These are phyloP conservation scores for Nectriaceae sp. DNA, from an alignment of 2,329 filamentous ascomycete genomes.

Conservation along the genomic window DNA sequence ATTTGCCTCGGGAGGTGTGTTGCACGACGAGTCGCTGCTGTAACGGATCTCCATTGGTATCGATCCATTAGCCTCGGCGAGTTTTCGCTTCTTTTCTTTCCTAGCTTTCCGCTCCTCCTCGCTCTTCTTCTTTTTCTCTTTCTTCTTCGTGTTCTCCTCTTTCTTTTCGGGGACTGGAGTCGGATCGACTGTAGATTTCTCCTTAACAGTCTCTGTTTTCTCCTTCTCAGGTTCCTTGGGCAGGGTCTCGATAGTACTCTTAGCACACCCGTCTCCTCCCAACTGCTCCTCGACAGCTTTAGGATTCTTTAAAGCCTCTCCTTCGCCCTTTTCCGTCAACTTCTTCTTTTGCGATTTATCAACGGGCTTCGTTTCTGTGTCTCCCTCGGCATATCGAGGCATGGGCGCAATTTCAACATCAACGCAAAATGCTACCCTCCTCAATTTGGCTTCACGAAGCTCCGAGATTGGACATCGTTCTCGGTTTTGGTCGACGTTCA, in stretches of 20 bases:
- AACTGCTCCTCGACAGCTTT: conserved; percentile 55
- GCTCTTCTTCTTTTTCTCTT: conserved; percentile 94
- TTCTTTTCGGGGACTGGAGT: conserved; percentile 27
- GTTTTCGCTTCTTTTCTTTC: conserved; percentile 82
- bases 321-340: conserved; percentile 70
- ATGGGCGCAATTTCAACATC: conserved; percentile 95
- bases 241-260: conserved; percentile 42
- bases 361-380: conserved; percentile 43
- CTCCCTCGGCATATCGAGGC: conserved; percentile 72
- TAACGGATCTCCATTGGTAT: conserved; percentile 81
- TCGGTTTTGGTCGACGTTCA: conserved; percentile 83
- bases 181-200: background rate
- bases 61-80: conserved; percentile 84
- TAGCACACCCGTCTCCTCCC: conserved; percentile 40
- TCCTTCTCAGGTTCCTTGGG: conserved; percentile 44
- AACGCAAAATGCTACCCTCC: conserved; percentile 91
- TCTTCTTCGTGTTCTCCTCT: conserved; percentile 66
- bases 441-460: conserved; percentile 76
- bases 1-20: conserved; percentile 15
- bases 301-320: conserved; percentile 70
- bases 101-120: conserved; percentile 91
- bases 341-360: conserved; percentile 61
- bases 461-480: conserved; percentile 79
- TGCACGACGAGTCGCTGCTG: conserved; percentile 59
- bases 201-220: conserved; percentile 14